Evolutionary conservation across 805 yeast species (phyloP), one percentile per base, ranked within the genome.

Genomic region (Metschnikowia lachancei): DNA sequence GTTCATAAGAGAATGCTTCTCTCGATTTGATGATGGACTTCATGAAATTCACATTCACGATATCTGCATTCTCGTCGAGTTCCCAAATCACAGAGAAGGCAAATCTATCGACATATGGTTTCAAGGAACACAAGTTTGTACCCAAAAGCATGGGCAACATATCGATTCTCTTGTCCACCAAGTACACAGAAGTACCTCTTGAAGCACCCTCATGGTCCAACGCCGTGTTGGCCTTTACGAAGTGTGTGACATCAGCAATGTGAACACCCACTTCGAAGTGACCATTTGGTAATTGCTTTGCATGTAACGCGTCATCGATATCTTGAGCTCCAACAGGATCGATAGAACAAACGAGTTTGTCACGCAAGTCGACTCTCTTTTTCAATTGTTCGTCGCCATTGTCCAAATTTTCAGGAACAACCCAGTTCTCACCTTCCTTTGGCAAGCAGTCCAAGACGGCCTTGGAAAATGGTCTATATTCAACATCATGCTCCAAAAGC

Each of bases 301-400:
- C 98, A 62, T 94, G 99, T 40, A 94, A 73, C 1, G 99, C 99
- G 72, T 94, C 97, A 72, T 94, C 99, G 59, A 94, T 94, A 80
- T 94, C 99, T 54, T 91, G 97, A 81, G 98, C 92, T 26, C 86
- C 85, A 2, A 97, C 97, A 9, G 99, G 99, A 74, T 94, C 99
- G 57, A 94, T 94, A 19, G 96, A 86, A 64, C 99, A 94, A 34
- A 94, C 87, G 40, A 89, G 72, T 60, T 88, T 82, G 58, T 92
- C 95, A 58, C 99, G 80, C 49, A 91, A 75, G 64, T 94, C 99
- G 42, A 73, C 78, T 66, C 99, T 81, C 56, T 83, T 82, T 31
- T 76, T 74, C 28, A 78, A 63, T 34, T 78, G 66, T 9, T 72
- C 78, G 52, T 81, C 85, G 1, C 80, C 78, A 17, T 76, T 67